Conservation (phyloP, 306 rosid species). For the Cicer arietinum region DNA sequence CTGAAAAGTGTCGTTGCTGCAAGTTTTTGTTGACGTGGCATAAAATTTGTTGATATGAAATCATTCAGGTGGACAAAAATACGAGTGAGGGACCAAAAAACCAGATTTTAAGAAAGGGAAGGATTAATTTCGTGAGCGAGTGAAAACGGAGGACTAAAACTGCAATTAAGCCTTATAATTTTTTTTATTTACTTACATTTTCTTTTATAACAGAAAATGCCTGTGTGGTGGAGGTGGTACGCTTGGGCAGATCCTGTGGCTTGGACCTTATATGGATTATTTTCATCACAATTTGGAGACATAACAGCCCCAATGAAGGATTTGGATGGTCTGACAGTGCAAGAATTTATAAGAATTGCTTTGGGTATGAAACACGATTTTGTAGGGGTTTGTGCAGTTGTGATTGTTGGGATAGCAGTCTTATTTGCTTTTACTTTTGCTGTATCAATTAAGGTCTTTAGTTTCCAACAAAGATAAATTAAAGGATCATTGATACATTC, state of each 20-base stretch:
- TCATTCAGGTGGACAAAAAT: no score
- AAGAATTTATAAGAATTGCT: constrained; percentile 45
- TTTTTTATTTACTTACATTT: background rate
- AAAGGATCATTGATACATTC: background rate
- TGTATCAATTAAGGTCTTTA: constrained; percentile 53
- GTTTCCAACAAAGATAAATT: constrained; percentile 62
- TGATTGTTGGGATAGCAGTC: constrained; percentile 43
- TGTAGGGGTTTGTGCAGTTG: constrained; percentile 54
- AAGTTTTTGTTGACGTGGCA: no score
- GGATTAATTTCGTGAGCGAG: no score
- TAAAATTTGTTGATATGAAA: no score
- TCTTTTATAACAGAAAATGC: constrained; percentile 38
- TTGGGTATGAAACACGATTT: constrained; percentile 59
- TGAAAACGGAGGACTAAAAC: no score
- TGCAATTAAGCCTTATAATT: background rate
- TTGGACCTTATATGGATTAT: constrained; percentile 82
- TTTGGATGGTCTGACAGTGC: constrained; percentile 41
- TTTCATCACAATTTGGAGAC: constrained; percentile 75
- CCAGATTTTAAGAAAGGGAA: no score
- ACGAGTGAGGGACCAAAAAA: no score
- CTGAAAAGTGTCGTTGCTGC: no score
- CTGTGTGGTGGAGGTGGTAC: constrained; percentile 95
- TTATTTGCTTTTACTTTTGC: constrained; percentile 58
- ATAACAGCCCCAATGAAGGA: constrained; percentile 26
- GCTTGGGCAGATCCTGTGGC: constrained; percentile 78